Base-by-base conservation (phyloP, 768 basidiomycete genomes). In the Leccinum rimulosum region DNA sequence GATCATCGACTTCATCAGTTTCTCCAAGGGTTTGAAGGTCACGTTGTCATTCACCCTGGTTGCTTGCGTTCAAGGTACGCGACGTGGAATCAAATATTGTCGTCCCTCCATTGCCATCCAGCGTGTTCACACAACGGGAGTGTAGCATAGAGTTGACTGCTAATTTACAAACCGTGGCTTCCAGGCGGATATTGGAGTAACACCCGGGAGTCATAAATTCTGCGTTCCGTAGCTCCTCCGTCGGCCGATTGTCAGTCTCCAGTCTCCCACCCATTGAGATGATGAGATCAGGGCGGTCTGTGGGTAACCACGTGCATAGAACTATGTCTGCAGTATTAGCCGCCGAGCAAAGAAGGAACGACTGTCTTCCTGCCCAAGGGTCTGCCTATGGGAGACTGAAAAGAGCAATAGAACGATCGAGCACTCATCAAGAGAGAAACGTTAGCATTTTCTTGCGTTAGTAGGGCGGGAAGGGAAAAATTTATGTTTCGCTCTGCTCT, bases 81-180 rank as follows among this genome's bases (percentile, higher is more conserved):
- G 93, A 92, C 5, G 89, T 86, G 0, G 94, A 91, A 69, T 98
- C 95, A 68, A 98, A 98, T 0, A 94, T 92, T 0, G 95, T 93
- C 6, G 93, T 80, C 4, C 95, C 96, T 1, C 95, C 91, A 59
- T 89, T 93, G 1, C 97, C 97, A 73, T 99, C 97, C 66, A 99
- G 81, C 70, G 98, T 96, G 75, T 99, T 98, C 62, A 99, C 93
- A 96, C 79, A 38, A 95, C 84, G 2, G 25, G 96, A 95, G 65
- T 98, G 96, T 11, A 98, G 77, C 4, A 99, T 89, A 0, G 97
- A 87, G 70, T 99, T 89, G 60, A 98, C 89, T 0, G 95, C 95
- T 17, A 99, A 80, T 73, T 98, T 96, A 54, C 91, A 86, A 19
- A 99, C 81, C 7, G 89, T 85, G 61, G 98, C 77, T 62, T 96